phyloP scores from a whole-genome alignment of 2,329 filamentous ascomycete genomes.

The Parascedosporium putredinis region DNA sequence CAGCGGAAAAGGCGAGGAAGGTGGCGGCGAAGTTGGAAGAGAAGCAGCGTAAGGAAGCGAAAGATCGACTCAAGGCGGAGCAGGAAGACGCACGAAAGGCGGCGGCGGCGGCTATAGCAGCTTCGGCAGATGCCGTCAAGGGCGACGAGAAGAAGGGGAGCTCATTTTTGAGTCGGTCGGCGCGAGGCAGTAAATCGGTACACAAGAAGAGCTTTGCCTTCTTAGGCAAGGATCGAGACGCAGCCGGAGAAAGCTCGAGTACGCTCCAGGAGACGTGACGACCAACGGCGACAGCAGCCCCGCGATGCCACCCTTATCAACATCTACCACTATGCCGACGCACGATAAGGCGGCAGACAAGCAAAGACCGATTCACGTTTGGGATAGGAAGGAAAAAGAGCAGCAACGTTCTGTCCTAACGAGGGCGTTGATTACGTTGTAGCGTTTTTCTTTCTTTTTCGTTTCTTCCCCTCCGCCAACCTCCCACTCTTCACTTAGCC shows the following conservation, averaged over 20 bases:
- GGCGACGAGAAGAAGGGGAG: constrained; percentile 38
- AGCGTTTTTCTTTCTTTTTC: background rate
- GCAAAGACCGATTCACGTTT: constrained; percentile 56
- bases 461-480: too few species aligned
- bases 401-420: constrained; percentile 24
- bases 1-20: constrained; percentile 46
- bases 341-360: constrained; percentile 21
- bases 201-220: constrained; percentile 65
- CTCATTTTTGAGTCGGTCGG: constrained; percentile 52
- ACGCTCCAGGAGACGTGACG: constrained; percentile 15
- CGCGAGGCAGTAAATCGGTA: constrained; percentile 67
- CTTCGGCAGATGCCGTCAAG: too few species aligned
- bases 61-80: constrained; percentile 37
- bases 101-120: too few species aligned
- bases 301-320: too few species aligned
- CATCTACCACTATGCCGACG: background rate
- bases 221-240: constrained; percentile 38
- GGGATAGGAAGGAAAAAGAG: constrained; percentile 63
- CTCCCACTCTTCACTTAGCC: too few species aligned
- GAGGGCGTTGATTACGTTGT: constrained; percentile 12
- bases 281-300: constrained; percentile 16
- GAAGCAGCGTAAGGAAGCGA: constrained; percentile 37
- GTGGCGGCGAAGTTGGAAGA: constrained; percentile 33
- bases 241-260: constrained; percentile 19
- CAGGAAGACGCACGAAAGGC: constrained; percentile 8